A percentile compares a stretch with the other conserved stretches of the same genome.
Evolutionary conservation across 257 asterid species (phyloP).

Genomic region (Buddleja alternifolia): DNA sequence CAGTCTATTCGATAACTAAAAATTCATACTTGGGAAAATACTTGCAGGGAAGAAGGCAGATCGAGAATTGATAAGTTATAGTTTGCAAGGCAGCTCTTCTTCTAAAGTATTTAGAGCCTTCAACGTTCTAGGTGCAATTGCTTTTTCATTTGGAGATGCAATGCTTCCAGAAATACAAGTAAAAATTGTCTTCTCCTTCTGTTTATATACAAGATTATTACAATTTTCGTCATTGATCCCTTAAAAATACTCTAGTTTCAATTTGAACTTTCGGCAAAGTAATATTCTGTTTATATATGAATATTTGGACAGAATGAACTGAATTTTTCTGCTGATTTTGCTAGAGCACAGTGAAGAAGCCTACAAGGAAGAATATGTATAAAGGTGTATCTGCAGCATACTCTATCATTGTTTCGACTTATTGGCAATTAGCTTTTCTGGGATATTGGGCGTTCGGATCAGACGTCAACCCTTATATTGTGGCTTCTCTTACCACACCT

Average conservation of each 20-base stretch:
- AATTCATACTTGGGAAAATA: too few relatives aligned
- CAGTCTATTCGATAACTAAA: too few relatives aligned
- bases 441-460: conserved; percentile 76
- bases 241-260: too few relatives aligned
- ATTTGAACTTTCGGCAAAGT: too few relatives aligned
- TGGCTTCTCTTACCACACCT: conserved; percentile 57
- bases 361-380: conserved; percentile 51
- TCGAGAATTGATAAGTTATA: conserved; percentile 36
- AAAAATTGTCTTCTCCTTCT: conserved; percentile 1
- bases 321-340: conserved; percentile 8
- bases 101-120: conserved; percentile 50
- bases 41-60: conserved; percentile 49
- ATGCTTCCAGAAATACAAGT: conserved; percentile 76
- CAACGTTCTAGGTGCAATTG: conserved; percentile 63
- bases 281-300: too few relatives aligned
- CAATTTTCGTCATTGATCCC: too few relatives aligned
- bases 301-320: neutral
- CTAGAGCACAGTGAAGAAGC: conserved; percentile 54
- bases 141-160: conserved; percentile 74
- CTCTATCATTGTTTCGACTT: conserved; percentile 44
- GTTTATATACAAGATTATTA: too few relatives aligned
- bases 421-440: conserved; percentile 62
- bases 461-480: conserved; percentile 56
- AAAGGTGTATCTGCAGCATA: conserved; percentile 65
- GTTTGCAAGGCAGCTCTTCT: conserved; percentile 49